Evolutionary conservation across 2,329 filamentous ascomycete species (phyloP).

Genomic region (Scedosporium apiospermum): DNA sequence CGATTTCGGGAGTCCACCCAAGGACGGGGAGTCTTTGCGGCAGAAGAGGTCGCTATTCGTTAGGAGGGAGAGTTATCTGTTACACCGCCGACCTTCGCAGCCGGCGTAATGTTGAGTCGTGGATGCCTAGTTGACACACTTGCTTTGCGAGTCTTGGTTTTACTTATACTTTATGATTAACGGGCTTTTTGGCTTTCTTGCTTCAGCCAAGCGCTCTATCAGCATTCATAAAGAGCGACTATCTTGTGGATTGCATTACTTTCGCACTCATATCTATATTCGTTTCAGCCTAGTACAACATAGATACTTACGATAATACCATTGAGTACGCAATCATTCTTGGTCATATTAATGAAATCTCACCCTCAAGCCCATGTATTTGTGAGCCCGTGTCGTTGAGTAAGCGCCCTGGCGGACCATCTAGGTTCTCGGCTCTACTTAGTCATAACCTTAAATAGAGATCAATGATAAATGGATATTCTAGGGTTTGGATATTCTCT

Average conservation of each 20-base stretch:
- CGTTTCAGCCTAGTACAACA: neutral
- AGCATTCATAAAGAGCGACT: neutral
- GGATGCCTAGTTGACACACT: neutral
- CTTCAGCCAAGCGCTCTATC: neutral
- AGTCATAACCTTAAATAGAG: no score
- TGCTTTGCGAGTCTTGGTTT: neutral
- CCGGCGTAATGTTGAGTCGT: neutral
- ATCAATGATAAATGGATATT: no score
- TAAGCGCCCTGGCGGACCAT: no score
- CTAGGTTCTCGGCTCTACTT: no score
- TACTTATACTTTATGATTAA: neutral
- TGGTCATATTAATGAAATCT: neutral
- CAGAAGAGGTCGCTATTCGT: constrained; percentile 4
- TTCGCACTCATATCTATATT: no score
- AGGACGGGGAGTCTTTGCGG: constrained; percentile 3
- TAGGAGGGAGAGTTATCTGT: constrained; percentile 1
- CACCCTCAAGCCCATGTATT: no score
- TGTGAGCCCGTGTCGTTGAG: no score
- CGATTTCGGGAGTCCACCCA: neutral
- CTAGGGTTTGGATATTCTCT: no score
- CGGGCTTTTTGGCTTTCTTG: neutral
- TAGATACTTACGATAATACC: neutral
- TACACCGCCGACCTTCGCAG: neutral
- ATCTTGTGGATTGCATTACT: neutral
- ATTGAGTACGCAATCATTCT: neutral